Base-by-base conservation (phyloP, 257 asterid genomes). In the Fraxinus excelsior region DNA sequence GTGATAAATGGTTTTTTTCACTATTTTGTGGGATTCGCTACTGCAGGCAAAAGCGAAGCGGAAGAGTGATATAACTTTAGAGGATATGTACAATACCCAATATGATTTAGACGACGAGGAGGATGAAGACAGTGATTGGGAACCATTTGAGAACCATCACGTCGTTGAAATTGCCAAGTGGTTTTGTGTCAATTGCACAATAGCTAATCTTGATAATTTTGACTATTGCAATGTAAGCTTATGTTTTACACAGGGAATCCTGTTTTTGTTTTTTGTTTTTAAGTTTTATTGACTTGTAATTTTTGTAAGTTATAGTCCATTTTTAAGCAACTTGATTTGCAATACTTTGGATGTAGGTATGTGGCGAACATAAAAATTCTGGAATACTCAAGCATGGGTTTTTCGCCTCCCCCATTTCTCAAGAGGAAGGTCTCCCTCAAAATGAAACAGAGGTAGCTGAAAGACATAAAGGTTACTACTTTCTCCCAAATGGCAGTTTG, bases 161-260 rank as follows among this genome's bases (percentile, higher is more conserved):
- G 79, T 70, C 74, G 26, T 85, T 21, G 86, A 84, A 80, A 79
- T 88, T 64, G 70, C 81, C 23, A 92, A 87, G 85, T 96, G 99
- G 99, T 93, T 91, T 87, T 96, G 98, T 84, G 85, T 86, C 79
- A 96, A 96, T 83, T 96, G 99, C 84, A 91, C 98, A 1, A 85
- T 93, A 95, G 87, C 74, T 74, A 96, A 93, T 81, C 75, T 87
- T 72, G 96, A 85, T 29, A 84, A 26, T 62, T 84, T 80, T 75
- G 72, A 79, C 25, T 87, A 85, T 75, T 96, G 99, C 77, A 85
- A 89, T 78, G 98, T 96, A 85, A 74, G 92, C 79, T 46, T 37
- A 25, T 34, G 21, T 46, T 78, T 56, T 38, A 25, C 29, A n/a
- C 14, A 65, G 40, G 40, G 40, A 10, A 69, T 38, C 69, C 26